Evolutionary conservation across 179 eudicot genomes (phyloP).

Genomic region (Corrigiola litoralis): DNA sequence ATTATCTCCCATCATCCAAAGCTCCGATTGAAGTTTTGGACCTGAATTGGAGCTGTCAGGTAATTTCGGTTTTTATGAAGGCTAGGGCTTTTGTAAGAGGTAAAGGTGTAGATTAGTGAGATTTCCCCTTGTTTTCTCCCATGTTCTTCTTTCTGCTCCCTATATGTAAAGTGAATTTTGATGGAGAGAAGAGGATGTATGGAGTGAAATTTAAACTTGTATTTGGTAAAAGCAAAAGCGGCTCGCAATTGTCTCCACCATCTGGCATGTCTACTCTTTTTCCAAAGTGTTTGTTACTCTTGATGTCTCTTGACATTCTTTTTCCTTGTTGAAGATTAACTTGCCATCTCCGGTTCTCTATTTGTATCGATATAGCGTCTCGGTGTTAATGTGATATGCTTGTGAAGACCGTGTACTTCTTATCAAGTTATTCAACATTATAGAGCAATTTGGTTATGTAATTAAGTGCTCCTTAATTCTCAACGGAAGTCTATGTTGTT

Average conservation of each 20-base stretch:
- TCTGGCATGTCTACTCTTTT: neutral
- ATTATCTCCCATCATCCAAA: constrained; percentile 12
- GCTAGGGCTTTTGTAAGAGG: constrained; percentile 7
- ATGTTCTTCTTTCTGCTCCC: constrained; percentile 11
- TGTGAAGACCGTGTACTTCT: too few relatives aligned
- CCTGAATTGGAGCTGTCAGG: constrained; percentile 19
- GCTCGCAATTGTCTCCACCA: constrained; percentile 11
- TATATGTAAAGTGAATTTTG: constrained; percentile 31
- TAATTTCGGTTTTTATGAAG: constrained; percentile 20
- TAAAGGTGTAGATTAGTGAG: constrained; percentile 24
- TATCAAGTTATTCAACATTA: too few relatives aligned
- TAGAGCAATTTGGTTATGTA: too few relatives aligned
- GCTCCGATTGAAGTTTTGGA: constrained; percentile 21
- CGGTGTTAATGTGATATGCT: too few relatives aligned
- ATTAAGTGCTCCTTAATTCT: too few relatives aligned
- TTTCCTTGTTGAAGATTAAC: too few relatives aligned
- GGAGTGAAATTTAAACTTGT: neutral
- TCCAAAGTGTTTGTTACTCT: too few relatives aligned
- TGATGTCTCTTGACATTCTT: too few relatives aligned
- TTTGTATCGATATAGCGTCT: too few relatives aligned
- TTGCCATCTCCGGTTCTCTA: too few relatives aligned
- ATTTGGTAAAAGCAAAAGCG: constrained; percentile 24
- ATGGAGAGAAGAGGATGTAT: constrained; percentile 20
- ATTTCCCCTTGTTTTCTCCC: constrained; percentile 1
- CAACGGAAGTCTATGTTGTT: too few relatives aligned